Base-by-base conservation (phyloP, 1,284 basidiomycete species). In the Sphagnurus paluster region DNA sequence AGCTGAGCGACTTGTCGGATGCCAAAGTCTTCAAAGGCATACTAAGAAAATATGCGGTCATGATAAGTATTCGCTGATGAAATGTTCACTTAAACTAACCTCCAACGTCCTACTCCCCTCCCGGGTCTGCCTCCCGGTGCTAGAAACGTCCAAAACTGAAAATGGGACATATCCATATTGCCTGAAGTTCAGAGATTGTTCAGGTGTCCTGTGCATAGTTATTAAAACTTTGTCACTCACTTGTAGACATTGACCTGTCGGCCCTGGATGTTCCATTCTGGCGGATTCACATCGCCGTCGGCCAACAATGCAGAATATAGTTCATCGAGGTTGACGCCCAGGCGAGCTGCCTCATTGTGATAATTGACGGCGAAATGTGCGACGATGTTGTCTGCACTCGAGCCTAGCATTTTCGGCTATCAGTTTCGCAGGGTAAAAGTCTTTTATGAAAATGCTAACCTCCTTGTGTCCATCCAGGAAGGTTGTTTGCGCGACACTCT, bases 351-450 rank as follows among this genome's bases (percentile, higher is more conserved):
- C 41, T 61, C 58, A 0, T 59, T 38, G 6, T 62, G 68, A n/a
- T 58, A 82, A 80, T 84, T 85, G 39, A 84, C 79, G 51, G 78
- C 78, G 63, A 83, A 84, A 60, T 85, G 82, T 14, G 71, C 78
- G 2, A 85, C 64, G 38, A 84, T 82, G 0, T 80, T 80, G 55
- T 84, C 81, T 0, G 68, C 82, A 53, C 84, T 81, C 83, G 43
- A 39, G 11, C 70, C 71, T 1, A 74, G 58, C 42, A 74, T 70
- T 66, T 70, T 73, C 73, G 20, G n/a, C n/a, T n/a, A n/a, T n/a
- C n/a, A n/a, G 16, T 13, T n/a, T 13, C 25, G n/a, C 29, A 39
- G 32, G 38, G 44, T 2, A n/a, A 20, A 24, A 42, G 14, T 24
- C 34, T 17, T 4, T 7, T 13, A 19, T 21, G 30, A 13, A 32